Conservation (phyloP, 495 filamentous ascomycete species). For the Pyrenopolyporus hunteri region DNA sequence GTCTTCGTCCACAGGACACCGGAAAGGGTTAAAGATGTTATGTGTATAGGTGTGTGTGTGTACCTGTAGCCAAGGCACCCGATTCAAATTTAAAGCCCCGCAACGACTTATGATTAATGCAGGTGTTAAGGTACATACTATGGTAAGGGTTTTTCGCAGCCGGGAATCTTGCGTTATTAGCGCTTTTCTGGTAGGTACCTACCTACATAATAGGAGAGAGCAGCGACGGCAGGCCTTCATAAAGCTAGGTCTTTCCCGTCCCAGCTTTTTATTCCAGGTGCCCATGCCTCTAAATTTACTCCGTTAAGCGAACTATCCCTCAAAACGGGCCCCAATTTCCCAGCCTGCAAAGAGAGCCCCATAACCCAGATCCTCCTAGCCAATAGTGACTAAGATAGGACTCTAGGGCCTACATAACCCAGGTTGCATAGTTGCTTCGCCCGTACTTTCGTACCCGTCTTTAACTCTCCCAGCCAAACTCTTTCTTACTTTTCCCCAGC, state of each 20-base stretch:
- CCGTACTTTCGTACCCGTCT: conserved; percentile 28
- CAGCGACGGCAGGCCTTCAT: background rate
- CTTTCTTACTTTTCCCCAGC: conserved; percentile 41
- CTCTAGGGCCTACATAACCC: conserved; percentile 2
- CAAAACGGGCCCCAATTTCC: conserved; percentile 45
- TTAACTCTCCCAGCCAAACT: conserved; percentile 35
- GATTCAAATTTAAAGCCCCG: too few species aligned
- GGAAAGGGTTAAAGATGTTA: too few species aligned
- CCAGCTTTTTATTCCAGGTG: too few species aligned
- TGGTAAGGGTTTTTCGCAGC: too few species aligned
- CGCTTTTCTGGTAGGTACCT: too few species aligned
- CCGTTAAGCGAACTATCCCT: conserved; percentile 28
- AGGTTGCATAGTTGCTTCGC: conserved; percentile 29
- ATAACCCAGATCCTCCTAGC: conserved; percentile 22
- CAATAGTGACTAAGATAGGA: conserved; percentile 19
- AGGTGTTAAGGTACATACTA: background rate
- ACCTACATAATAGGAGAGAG: background rate
- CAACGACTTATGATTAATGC: background rate
- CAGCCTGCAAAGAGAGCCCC: conserved; percentile 39
- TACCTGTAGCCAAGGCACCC: too few species aligned
- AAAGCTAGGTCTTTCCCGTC: too few species aligned
- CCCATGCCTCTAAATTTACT: conserved; percentile 20
- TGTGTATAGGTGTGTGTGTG: too few species aligned
- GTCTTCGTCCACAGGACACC: too few species aligned
- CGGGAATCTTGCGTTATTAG: too few species aligned